Conservation (phyloP, 164 flowering plant genomes). For the Sedum album region DNA sequence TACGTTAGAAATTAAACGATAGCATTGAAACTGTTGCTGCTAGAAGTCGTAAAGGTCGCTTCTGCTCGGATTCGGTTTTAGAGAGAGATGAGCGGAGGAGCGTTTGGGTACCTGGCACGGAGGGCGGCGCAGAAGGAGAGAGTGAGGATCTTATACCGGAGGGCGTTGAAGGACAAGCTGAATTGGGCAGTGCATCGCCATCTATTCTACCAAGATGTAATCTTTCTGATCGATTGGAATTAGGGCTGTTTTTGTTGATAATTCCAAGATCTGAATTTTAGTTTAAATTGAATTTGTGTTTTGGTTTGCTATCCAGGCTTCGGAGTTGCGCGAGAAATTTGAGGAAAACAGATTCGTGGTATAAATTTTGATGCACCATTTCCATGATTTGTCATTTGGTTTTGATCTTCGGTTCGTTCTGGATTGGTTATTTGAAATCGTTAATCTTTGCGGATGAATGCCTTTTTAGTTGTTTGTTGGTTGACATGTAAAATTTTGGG, state of each 20-base stretch:
- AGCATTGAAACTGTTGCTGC: no score
- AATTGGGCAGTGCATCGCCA: slow-evolving; percentile 99
- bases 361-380: slow-evolving; percentile 14
- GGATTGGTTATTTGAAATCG: background rate
- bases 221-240: background rate
- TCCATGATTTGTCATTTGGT: background rate
- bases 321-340: slow-evolving; percentile 62
- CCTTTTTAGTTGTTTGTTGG: background rate
- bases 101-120: slow-evolving; percentile 49
- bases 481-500: background rate
- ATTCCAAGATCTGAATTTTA: background rate
- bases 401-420: background rate
- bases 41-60: no score
- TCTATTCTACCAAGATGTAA: slow-evolving; percentile 81
- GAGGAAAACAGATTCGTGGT: slow-evolving; percentile 84
- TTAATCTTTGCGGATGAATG: background rate
- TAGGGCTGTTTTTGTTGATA: slow-evolving; percentile 9
- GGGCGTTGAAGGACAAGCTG: slow-evolving; percentile 85
- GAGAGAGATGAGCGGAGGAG: slow-evolving; percentile 42
- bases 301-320: slow-evolving; percentile 43
- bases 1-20: no score
- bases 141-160: slow-evolving; percentile 81
- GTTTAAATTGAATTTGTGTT: background rate
- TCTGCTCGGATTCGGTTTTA: no score
- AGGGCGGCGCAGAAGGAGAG: slow-evolving; percentile 96